Conservation (phyloP, 2,329 filamentous ascomycete genomes). For the Pestalotiopsis sp. region DNA sequence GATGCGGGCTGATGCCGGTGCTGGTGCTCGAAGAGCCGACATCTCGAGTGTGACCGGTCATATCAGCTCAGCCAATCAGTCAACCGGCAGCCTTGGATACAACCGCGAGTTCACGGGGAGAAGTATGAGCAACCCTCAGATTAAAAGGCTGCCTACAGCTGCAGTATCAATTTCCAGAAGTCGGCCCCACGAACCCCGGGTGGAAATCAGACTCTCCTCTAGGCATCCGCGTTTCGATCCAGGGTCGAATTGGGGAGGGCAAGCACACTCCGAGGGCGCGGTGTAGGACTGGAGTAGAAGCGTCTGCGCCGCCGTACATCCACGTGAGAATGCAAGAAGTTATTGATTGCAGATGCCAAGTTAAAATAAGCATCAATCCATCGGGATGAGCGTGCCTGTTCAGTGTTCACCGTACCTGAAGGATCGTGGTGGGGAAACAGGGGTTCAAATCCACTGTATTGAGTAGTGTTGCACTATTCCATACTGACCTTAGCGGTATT, state of each 20-base stretch:
- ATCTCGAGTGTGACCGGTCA: conserved; percentile 4
- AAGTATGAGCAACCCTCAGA: background rate
- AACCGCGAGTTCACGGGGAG: background rate
- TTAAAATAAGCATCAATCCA: too few species aligned
- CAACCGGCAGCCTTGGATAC: background rate
- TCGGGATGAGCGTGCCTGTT: background rate
- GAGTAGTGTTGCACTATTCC: background rate
- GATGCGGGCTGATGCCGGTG: background rate
- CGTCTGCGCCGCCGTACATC: background rate
- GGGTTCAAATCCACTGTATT: background rate
- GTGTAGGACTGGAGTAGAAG: background rate
- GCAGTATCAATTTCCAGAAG: background rate
- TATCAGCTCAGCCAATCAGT: background rate
- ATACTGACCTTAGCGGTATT: too few species aligned
- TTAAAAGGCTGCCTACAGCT: background rate
- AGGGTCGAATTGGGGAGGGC: background rate
- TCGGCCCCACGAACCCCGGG: background rate
- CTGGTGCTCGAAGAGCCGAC: conserved; percentile 11
- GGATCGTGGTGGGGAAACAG: background rate
- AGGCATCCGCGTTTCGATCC: background rate
- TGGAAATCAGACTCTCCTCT: background rate
- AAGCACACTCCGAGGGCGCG: background rate
- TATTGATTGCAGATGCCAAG: background rate
- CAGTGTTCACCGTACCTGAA: background rate
- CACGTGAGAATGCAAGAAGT: too few species aligned